Conservation (phyloP, 2,329 filamentous ascomycete species). For the Stagonosporopsis rhizophila region DNA sequence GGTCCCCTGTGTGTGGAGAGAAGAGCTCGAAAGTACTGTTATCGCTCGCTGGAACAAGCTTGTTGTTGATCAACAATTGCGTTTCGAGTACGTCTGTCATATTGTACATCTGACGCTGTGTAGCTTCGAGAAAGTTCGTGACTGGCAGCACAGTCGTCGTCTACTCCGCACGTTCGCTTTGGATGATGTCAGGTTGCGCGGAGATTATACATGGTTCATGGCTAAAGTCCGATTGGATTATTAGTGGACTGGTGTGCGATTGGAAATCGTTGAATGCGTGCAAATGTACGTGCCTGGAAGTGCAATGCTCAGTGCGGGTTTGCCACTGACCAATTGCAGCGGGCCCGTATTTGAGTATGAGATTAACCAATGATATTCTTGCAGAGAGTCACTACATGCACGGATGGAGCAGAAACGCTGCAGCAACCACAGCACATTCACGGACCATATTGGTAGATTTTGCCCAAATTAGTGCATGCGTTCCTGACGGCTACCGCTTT, state of each 20-base stretch:
- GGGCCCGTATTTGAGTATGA: background rate
- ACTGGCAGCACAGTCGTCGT: background rate
- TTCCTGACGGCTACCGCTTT: background rate
- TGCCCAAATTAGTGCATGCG: background rate
- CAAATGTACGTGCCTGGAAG: background rate
- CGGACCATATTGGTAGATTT: too few relatives aligned
- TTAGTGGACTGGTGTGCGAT: background rate
- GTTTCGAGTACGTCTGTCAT: slow-evolving; percentile 23
- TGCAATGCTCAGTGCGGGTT: background rate
- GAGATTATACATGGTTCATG: background rate
- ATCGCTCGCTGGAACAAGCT: slow-evolving; percentile 39
- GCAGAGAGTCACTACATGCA: background rate
- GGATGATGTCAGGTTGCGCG: slow-evolving; percentile 10
- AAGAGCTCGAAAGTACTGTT: slow-evolving; percentile 36
- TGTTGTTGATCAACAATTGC: slow-evolving; percentile 33
- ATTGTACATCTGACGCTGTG: background rate
- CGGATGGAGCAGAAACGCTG: background rate
- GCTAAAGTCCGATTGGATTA: background rate
- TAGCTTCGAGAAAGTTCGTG: background rate
- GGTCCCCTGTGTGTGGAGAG: slow-evolving; percentile 38
- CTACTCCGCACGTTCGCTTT: background rate
- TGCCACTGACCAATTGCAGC: background rate
- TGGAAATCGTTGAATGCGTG: background rate
- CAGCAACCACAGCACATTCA: too few relatives aligned
- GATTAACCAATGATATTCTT: background rate